Evolutionary conservation across 108 stramenopile species (phyloP).

Genomic region (Nannochloropsis salina): DNA sequence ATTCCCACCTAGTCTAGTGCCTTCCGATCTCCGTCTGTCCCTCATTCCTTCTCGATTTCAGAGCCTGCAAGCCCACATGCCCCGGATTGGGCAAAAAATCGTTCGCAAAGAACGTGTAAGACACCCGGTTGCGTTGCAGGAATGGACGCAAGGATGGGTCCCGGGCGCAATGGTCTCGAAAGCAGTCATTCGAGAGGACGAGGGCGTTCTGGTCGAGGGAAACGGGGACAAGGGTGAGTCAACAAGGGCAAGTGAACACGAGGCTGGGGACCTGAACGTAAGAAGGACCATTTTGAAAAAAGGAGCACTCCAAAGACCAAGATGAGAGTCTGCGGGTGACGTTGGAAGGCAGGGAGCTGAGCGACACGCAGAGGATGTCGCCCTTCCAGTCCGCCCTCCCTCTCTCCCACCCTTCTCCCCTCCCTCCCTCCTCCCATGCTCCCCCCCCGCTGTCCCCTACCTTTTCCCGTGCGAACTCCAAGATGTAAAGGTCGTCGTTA

Average conservation of each 20-base stretch:
- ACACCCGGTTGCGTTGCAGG: not conserved
- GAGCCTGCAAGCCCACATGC: not conserved
- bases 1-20: not conserved
- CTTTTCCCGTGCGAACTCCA: not conserved
- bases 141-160: not conserved
- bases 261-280: too few relatives aligned
- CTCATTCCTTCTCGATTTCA: not conserved
- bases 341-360: too few relatives aligned
- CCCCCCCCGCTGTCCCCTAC: not conserved
- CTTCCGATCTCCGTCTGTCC: not conserved
- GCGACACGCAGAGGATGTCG: not conserved
- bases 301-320: too few relatives aligned
- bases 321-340: too few relatives aligned
- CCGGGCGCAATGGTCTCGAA: not conserved
- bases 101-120: not conserved
- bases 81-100: not conserved
- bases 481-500: not conserved
- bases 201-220: not conserved
- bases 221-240: not conserved
- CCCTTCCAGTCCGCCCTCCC: not conserved
- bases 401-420: not conserved
- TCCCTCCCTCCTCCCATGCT: not conserved
- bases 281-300: too few relatives aligned
- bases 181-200: not conserved
- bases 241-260: not conserved